These are phyloP conservation scores for Meyerozyma athensensis DNA, from an alignment of 1,139 yeast genomes.

Conservation along the genomic window DNA sequence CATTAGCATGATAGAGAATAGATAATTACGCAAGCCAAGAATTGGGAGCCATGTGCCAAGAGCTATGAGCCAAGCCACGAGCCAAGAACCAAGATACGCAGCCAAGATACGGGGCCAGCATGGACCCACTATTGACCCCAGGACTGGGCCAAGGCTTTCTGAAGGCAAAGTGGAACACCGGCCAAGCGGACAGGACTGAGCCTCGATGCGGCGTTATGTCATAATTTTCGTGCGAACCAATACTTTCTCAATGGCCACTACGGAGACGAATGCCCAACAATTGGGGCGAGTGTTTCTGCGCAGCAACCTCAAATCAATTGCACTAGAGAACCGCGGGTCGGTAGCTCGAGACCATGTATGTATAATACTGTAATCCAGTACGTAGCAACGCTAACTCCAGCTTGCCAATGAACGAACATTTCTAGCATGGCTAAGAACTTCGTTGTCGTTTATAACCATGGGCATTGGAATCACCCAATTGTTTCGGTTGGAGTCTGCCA, in stretches of 20 bases:
- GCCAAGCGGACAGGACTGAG: too few species aligned
- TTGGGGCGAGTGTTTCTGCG: slow-evolving; percentile 4
- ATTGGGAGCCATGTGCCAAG: too few species aligned
- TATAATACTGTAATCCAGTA: slow-evolving; percentile 5
- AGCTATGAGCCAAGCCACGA: too few species aligned
- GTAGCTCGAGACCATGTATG: slow-evolving; percentile 49
- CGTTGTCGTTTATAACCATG: slow-evolving; percentile 37
- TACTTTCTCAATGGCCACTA: too few species aligned
- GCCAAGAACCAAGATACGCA: background rate
- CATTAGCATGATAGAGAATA: background rate
- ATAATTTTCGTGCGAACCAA: too few species aligned
- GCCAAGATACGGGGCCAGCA: background rate
- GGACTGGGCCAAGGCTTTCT: too few species aligned
- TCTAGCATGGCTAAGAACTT: slow-evolving; percentile 71
- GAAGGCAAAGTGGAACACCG: too few species aligned
- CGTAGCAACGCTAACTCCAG: background rate
- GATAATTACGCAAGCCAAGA: background rate
- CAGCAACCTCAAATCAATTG: slow-evolving; percentile 12
- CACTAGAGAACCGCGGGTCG: slow-evolving; percentile 36
- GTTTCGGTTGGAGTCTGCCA: slow-evolving; percentile 27
- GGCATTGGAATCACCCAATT: slow-evolving; percentile 43
- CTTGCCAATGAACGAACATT: slow-evolving; percentile 77
- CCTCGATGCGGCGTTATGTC: too few species aligned
- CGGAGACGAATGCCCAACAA: slow-evolving; percentile 1
- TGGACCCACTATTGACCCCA: too few species aligned